A percentile compares a stretch with the other conserved stretches of the same genome.
Conservation (phyloP, 345 rosid species). For the Aquilaria malaccensis region DNA sequence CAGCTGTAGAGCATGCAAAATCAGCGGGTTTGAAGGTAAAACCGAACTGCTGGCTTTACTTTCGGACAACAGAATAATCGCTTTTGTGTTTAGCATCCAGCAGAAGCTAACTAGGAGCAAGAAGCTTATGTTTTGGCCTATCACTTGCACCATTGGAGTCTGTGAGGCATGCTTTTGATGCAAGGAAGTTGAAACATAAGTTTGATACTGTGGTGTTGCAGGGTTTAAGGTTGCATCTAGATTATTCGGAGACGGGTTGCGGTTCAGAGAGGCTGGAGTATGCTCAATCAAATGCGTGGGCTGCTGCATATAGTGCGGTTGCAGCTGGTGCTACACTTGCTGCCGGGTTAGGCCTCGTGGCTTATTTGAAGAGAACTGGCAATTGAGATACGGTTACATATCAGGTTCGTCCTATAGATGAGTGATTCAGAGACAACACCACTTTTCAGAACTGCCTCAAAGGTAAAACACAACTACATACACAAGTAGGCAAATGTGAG, state of each 20-base stretch:
- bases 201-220: constrained; percentile 22
- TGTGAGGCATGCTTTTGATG: too few species aligned
- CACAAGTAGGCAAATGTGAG: too few species aligned
- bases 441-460: too few species aligned
- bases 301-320: constrained; percentile 66
- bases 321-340: constrained; percentile 87
- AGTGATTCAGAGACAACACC: too few species aligned
- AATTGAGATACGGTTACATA: constrained; percentile 10
- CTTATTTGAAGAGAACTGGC: constrained; percentile 57
- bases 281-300: constrained; percentile 58
- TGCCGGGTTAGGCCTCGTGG: constrained; percentile 76
- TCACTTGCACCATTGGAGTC: too few species aligned
- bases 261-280: constrained; percentile 43
- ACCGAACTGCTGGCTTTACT: neutral
- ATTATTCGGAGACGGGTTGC: constrained; percentile 44
- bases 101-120: too few species aligned
- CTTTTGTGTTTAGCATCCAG: neutral
- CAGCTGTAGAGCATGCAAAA: constrained; percentile 86
- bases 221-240: constrained; percentile 80
- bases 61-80: too few species aligned
- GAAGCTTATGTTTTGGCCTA: too few species aligned
- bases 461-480: too few species aligned
- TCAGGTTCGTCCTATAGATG: neutral
- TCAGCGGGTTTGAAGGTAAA: constrained; percentile 81
- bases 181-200: neutral